Evolutionary conservation across 1,284 basidiomycete species (phyloP), one percentile per base, ranked within the genome.

Genomic region (Laetiporus sulphureus): DNA sequence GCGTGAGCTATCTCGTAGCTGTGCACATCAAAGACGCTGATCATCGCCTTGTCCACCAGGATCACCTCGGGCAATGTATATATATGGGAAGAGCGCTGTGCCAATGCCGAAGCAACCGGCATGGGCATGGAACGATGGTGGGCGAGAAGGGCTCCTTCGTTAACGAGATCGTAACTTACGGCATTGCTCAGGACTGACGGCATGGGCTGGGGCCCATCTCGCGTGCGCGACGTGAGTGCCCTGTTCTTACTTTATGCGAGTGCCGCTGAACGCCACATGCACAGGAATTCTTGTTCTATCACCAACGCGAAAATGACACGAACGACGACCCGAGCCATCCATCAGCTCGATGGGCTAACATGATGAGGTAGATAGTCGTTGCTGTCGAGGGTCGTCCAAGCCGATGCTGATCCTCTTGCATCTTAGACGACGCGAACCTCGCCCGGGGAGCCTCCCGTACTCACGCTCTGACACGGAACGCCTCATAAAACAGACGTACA

Each of bases 401-500:
- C 21, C 21, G 18, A 21, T 20, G 32, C 30, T 8, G 32, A 3
- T 33, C 10, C 18, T 27, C 18, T 38, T 48, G 30, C 46, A 36
- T 34, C 36, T 31, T 38, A 61, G 58, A 40, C 47, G 55, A 42
- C 53, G 57, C 21, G 55, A 60, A 22, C 49, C 57, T 15, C 55
- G 57, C 16, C 25, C 43, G 6, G 53, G 49, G 29, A 48, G 45
- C 21, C 23, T 46, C 10, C 43, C 54, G 15, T 54, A 44, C 39
- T 53, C 57, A 19, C 49, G 60, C 29, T 48, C 55, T 24, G 60
- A 63, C 36, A 55, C 53, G 34, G 56, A 62, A 40, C 60, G 58
- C 32, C 66, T 88, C 48, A 81, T 87, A 58, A 88, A 88, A 62
- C 84, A 88, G 60, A 88, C 84, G n/a, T 88, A 86, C 61, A 84